Base-by-base conservation (phyloP, 208 protist genomes). In the Leishmania braziliensis region DNA sequence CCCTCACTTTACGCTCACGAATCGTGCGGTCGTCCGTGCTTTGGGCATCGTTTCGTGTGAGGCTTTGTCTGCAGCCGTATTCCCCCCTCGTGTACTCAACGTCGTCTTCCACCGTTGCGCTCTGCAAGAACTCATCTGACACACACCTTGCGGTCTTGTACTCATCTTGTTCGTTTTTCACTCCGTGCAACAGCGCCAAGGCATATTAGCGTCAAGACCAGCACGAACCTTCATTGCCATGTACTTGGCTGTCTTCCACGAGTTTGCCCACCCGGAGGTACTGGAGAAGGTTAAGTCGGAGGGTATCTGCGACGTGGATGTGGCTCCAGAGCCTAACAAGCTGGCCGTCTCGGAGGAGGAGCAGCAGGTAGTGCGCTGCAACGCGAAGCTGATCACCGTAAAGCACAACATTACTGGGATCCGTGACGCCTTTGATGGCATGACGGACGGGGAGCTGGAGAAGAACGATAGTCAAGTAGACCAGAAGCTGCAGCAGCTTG, bases 321-420 rank as follows among this genome's bases (percentile, higher is more conserved):
- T 91, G 2, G 83, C 84, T 0, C 82, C 86, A 0, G 79, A 86
- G 79, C 86, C 89, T 18, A 88, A 87, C 76, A 81, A 74, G 69
- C 62, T 89, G 46, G 92, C 91, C 36, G 88, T 84, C 33, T 88
- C 86, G 43, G 85, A 90, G 65, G 88, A 90, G 74, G 94, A 97
- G 70, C 68, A 88, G 39, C 60, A 80, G 53, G 89, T 91, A 2
- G 83, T 96, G 80, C 83, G 89, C 63, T 90, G 82, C 56, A 96
- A 95, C 75, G 94, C 92, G 26, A 97, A 97, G 82, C 85, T 97
- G n/a, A 93, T 97, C 75, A 91, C 89, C 4, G 83, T 94, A 48
- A 46, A 79, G 54, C 89, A 94, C 85, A 75, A 72, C 81, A 91
- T 94, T 77, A 76, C 81, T 20, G 89, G 62, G 29, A 77, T 88